phyloP scores from a whole-genome alignment of 257 asterid species.

The Solanum peruvianum region DNA sequence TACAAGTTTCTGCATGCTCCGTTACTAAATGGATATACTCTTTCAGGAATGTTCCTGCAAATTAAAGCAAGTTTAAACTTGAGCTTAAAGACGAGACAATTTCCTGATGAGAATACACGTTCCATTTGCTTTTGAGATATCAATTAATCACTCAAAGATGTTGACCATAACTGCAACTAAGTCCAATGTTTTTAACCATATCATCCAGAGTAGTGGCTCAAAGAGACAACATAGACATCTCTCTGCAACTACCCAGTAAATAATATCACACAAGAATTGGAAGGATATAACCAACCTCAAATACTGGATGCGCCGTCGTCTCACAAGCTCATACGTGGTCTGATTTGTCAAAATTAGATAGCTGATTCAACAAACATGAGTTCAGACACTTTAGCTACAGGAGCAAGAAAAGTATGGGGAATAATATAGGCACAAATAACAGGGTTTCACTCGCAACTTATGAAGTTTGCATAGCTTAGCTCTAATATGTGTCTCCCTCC shows the following conservation, averaged over 20 bases:
- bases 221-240: neutral
- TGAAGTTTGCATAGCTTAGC: neutral
- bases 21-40: conserved; percentile 78
- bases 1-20: conserved; percentile 85
- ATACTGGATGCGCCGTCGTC: conserved; percentile 74
- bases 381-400: neutral
- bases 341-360: conserved; percentile 87
- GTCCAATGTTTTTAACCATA: neutral
- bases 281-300: conserved; percentile 47
- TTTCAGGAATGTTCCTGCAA: conserved; percentile 76
- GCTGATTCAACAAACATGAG: conserved; percentile 36
- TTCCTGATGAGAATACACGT: neutral
- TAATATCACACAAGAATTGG: neutral
- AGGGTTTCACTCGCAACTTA: neutral
- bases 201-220: neutral
- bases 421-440: neutral
- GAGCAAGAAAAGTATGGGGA: neutral
- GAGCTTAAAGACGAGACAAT: neutral
- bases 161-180: neutral
- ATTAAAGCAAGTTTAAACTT: neutral
- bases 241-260: neutral
- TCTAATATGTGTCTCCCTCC: neutral
- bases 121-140: neutral
- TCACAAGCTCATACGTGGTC: conserved; percentile 91
- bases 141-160: neutral